Conservation (phyloP, 2,329 filamentous ascomycete species). For the Aspergillus sclerotialis region DNA sequence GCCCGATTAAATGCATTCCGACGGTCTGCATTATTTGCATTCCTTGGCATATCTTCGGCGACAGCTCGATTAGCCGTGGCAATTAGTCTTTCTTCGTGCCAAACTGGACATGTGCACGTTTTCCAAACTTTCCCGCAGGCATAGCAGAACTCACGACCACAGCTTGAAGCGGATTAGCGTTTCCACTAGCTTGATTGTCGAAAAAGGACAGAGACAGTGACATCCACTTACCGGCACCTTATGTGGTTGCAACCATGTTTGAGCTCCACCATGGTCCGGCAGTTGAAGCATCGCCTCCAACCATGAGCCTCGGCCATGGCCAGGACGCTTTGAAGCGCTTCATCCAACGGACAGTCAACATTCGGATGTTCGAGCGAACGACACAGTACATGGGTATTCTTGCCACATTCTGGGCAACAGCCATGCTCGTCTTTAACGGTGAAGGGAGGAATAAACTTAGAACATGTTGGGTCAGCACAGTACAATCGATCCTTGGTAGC, state of each 20-base stretch:
- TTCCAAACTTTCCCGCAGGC: constrained; percentile 4
- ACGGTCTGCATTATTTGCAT: constrained; percentile 1
- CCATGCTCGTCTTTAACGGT: constrained; percentile 6
- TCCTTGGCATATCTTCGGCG: constrained; percentile 4
- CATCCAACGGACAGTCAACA: constrained; percentile 11
- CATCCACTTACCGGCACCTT: constrained; percentile 8
- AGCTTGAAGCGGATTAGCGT: constrained; percentile 4
- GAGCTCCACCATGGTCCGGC: constrained; percentile 10
- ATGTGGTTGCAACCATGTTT: constrained; percentile 12
- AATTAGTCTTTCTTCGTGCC: constrained; percentile 6
- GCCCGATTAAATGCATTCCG: constrained; percentile 3
- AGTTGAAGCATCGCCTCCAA: constrained; percentile 11
- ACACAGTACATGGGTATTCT: constrained; percentile 11
- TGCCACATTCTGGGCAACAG: constrained; percentile 8
- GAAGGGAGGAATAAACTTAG: constrained; percentile 12
- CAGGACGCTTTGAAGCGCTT: constrained; percentile 5
- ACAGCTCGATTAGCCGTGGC: constrained; percentile 4
- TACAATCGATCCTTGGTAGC: constrained; percentile 10
- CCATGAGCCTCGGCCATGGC: constrained; percentile 3
- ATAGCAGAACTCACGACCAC: constrained; percentile 8
- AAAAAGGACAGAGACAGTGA: background rate
- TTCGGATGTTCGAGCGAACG: constrained; percentile 9
- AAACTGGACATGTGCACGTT: constrained; percentile 6
- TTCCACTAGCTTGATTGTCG: no score
- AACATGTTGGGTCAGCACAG: constrained; percentile 13